Conservation (phyloP, 2,329 filamentous ascomycete genomes). For the Cercospora sp. region DNA sequence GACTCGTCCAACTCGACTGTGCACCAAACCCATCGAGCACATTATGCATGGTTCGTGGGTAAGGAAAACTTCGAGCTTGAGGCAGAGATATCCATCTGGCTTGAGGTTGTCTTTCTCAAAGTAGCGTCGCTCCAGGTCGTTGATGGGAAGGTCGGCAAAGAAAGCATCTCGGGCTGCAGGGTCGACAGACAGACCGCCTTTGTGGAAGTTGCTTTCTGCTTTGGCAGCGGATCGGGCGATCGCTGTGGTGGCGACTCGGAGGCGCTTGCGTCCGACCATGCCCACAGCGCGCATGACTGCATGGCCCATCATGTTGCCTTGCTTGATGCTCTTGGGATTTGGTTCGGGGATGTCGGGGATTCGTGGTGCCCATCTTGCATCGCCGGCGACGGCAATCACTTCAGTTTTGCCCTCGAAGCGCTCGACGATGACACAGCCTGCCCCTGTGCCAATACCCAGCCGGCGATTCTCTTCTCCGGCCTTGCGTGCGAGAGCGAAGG, state of each 20-base stretch:
- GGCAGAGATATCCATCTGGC: constrained; percentile 86
- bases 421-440: constrained; percentile 76
- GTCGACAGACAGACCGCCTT: constrained; percentile 39
- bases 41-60: constrained; percentile 96
- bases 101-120: constrained; percentile 65
- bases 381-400: constrained; percentile 72
- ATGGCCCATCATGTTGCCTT: constrained; percentile 75
- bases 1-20: constrained; percentile 86
- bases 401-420: constrained; percentile 50
- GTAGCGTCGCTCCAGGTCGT: constrained; percentile 63
- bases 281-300: constrained; percentile 76
- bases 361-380: constrained; percentile 66
- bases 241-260: constrained; percentile 37
- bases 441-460: constrained; percentile 63
- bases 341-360: constrained; percentile 26
- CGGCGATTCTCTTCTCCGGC: constrained; percentile 62
- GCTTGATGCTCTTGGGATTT: constrained; percentile 37
- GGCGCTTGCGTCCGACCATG: constrained; percentile 68
- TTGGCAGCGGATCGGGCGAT: constrained; percentile 36
- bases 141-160: constrained; percentile 68
- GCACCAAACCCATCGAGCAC: constrained; percentile 94
- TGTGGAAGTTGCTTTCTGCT: constrained; percentile 35
- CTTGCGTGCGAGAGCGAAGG: constrained; percentile 65
- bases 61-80: constrained; percentile 87
- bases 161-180: constrained; percentile 50